These are phyloP conservation scores for Chamaecrista fasciculata DNA, from an alignment of 306 rosid genomes.

Conservation along the genomic window DNA sequence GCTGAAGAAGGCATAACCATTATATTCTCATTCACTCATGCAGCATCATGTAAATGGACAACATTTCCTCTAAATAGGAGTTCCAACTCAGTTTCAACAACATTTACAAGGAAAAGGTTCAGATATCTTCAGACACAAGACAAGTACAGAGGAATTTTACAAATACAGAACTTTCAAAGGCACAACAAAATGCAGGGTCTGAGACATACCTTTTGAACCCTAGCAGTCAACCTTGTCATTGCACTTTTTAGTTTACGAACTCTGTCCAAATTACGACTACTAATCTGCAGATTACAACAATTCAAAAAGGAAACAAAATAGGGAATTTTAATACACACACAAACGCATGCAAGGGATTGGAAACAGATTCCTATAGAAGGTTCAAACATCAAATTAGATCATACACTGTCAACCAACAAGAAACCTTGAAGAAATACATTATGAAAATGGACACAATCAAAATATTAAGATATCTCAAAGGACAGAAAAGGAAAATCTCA, in stretches of 20 bases:
- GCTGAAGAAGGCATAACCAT: neutral
- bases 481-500: conserved; percentile 2
- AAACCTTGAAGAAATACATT: conserved; percentile 11
- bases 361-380: conserved; percentile 11
- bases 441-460: conserved; percentile 18
- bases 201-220: conserved; percentile 84
- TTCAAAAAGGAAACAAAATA: conserved; percentile 21
- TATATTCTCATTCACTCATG: neutral
- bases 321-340: neutral
- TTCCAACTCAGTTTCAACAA: conserved; percentile 15
- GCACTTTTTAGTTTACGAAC: conserved; percentile 96
- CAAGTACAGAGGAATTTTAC: neutral
- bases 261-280: conserved; percentile 95
- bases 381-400: conserved; percentile 24
- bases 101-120: conserved; percentile 10
- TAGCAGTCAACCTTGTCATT: conserved; percentile 95
- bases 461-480: neutral
- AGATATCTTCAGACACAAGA: neutral
- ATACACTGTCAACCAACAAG: neutral
- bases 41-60: neutral
- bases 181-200: conserved; percentile 2
- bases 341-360: neutral
- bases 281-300: conserved; percentile 53
- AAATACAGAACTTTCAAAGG: neutral
- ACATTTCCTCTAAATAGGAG: neutral